Conservation (phyloP, 2,329 filamentous ascomycete genomes). For the Trichoderma simmonsii region DNA sequence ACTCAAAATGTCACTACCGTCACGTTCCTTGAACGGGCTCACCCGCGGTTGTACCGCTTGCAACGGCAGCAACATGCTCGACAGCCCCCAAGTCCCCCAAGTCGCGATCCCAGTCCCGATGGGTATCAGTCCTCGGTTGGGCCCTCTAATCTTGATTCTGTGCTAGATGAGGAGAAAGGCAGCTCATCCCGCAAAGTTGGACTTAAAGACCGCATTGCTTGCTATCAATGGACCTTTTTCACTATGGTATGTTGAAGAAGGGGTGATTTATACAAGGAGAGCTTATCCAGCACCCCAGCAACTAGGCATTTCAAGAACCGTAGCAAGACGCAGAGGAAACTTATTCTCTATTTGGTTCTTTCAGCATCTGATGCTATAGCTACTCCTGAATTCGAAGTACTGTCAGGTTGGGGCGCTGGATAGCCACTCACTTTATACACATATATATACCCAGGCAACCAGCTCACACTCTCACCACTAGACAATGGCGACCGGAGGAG, state of each 20-base stretch:
- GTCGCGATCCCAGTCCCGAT: background rate
- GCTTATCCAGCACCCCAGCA: background rate
- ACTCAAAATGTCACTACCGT: background rate
- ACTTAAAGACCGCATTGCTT: conserved; percentile 50
- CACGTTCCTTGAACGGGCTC: background rate
- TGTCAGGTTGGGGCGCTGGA: too few species aligned
- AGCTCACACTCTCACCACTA: background rate
- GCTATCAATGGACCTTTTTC: conserved; percentile 72
- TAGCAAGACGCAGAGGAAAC: too few species aligned
- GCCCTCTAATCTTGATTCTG: background rate
- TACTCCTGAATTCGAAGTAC: too few species aligned
- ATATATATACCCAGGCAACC: background rate
- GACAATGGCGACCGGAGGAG: conserved; percentile 53
- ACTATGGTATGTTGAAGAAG: conserved; percentile 42
- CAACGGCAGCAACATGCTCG: background rate
- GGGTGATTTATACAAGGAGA: background rate
- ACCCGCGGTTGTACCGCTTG: background rate
- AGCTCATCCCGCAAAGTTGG: conserved; percentile 35
- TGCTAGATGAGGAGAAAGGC: background rate
- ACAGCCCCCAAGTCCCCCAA: background rate
- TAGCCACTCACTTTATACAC: background rate
- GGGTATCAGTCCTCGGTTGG: background rate
- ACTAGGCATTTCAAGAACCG: too few species aligned
- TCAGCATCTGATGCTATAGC: too few species aligned
- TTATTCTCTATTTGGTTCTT: too few species aligned